A percentile compares a stretch with the other conserved stretches of the same genome.
Evolutionary conservation across 1,139 yeast genomes (phyloP).

Genomic region (Scheffersomyces quercinus): DNA sequence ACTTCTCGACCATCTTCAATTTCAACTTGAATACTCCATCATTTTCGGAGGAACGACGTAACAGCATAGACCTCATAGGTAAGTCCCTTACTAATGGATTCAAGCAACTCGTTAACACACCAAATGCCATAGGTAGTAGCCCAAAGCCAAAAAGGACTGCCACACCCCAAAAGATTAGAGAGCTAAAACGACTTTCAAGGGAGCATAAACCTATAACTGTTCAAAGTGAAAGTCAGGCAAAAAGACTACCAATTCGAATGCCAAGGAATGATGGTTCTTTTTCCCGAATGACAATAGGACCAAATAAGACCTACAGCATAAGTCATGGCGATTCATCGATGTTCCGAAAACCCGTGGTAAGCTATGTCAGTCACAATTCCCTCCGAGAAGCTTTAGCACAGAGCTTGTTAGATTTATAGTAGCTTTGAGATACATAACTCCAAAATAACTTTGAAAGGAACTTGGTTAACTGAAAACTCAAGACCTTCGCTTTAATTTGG

Average conservation of each 20-base stretch:
- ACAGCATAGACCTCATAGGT: slow-evolving; percentile 12
- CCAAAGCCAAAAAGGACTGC: slow-evolving; percentile 5
- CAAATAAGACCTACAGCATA: slow-evolving; percentile 43
- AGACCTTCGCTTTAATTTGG: no score
- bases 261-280: slow-evolving; percentile 35
- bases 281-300: slow-evolving; percentile 49
- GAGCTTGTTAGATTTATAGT: slow-evolving; percentile 1
- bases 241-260: slow-evolving; percentile 26
- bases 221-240: slow-evolving; percentile 18
- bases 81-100: slow-evolving; percentile 21
- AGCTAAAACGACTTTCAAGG: slow-evolving; percentile 13
- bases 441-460: no score
- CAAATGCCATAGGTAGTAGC: slow-evolving; percentile 1
- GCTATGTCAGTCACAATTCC: slow-evolving; percentile 31
- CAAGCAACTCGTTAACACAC: slow-evolving; percentile 14
- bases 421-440: no score
- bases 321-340: slow-evolving; percentile 45
- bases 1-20: slow-evolving; percentile 12
- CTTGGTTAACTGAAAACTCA: no score
- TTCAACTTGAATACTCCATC: slow-evolving; percentile 10
- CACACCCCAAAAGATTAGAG: slow-evolving; percentile 20
- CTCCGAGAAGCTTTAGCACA: slow-evolving; percentile 34
- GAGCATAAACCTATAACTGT: slow-evolving; percentile 12
- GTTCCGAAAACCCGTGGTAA: slow-evolving; percentile 41
- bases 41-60: slow-evolving; percentile 2